Base-by-base conservation (phyloP, 2,329 filamentous ascomycete genomes). In the Lasiodiplodia hormozganensis region DNA sequence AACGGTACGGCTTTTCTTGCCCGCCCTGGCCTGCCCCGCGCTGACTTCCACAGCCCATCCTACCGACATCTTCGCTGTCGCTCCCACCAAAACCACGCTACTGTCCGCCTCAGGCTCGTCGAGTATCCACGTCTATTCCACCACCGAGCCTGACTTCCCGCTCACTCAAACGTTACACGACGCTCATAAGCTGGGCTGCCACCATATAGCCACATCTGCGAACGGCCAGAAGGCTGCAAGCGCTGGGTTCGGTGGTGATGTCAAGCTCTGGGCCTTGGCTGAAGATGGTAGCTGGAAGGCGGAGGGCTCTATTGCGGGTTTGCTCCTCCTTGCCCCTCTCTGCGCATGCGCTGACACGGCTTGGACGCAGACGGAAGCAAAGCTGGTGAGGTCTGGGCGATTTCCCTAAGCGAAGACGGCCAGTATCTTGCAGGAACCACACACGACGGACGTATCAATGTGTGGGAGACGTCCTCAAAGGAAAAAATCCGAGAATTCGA, bases 151-250 rank as follows among this genome's bases (percentile, higher is more conserved):
- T 28, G 86, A 90, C 53, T 94, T 94, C 71, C 89, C 93, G 2
- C 86, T 97, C 71, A 85, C 87, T 14, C 96, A 99, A 78, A 92
- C 90, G 25, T 87, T 99, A 70, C 84, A 89, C 65, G 87, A 88
- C 72, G 94, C 91, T 36, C 96, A 99, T 82, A 90, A 90, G 72
- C 87, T 97, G 40, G 96, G 96, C 72, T 96, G 93, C 76, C 96
- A 99, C 81, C 96, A 99, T 81, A 83, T 98, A 62, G 90, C 89
- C 70, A 90, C 91, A 77, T 83, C 89, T 79, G 84, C 81, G 51
- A 86, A 91, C 72, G 94, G 93, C 53, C 88, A 85, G 65, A 85
- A 89, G 66, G 92, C 92, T 18, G 93, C 92, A 4, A 96, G 90
- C 69, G 92, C 90, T 16, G 96, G 96, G 0, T 99, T 99, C 75